Conservation (phyloP, 331 rosid species). For the Spiraea crenata region DNA sequence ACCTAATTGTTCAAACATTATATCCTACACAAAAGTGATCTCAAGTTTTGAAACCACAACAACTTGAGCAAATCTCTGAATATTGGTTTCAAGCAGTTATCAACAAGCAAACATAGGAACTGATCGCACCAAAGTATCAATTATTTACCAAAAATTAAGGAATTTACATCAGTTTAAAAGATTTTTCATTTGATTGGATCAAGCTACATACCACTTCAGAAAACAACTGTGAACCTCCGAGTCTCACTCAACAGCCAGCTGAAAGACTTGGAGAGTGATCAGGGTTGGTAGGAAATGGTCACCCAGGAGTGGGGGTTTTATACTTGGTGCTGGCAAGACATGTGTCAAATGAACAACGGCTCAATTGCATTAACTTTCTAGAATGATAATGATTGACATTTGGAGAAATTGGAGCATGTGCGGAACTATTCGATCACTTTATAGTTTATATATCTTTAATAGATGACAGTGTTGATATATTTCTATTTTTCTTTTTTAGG, state of each 20-base stretch:
- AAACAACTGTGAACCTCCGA: neutral
- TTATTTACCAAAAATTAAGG: neutral
- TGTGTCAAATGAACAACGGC: neutral
- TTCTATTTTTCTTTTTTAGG: too few species aligned
- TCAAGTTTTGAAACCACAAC: neutral
- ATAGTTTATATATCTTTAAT: too few species aligned
- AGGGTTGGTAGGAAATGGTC: neutral
- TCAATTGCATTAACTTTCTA: neutral
- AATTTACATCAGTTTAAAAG: neutral
- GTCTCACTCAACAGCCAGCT: slow-evolving; percentile 1
- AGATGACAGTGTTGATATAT: too few species aligned
- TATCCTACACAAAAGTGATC: neutral
- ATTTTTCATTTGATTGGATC: neutral
- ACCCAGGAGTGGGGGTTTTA: neutral
- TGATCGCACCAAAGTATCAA: slow-evolving; percentile 1
- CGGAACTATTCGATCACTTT: too few species aligned
- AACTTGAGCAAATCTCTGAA: slow-evolving; percentile 3
- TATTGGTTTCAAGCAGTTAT: neutral
- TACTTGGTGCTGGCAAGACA: neutral
- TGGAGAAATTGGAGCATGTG: neutral
- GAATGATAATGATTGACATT: neutral
- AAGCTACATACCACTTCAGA: neutral
- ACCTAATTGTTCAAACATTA: neutral
- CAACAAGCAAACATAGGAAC: slow-evolving; percentile 12
- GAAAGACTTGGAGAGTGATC: neutral